These are phyloP conservation scores for Talaromyces sp. DNA, from an alignment of 2,329 filamentous ascomycete species.

Conservation along the genomic window DNA sequence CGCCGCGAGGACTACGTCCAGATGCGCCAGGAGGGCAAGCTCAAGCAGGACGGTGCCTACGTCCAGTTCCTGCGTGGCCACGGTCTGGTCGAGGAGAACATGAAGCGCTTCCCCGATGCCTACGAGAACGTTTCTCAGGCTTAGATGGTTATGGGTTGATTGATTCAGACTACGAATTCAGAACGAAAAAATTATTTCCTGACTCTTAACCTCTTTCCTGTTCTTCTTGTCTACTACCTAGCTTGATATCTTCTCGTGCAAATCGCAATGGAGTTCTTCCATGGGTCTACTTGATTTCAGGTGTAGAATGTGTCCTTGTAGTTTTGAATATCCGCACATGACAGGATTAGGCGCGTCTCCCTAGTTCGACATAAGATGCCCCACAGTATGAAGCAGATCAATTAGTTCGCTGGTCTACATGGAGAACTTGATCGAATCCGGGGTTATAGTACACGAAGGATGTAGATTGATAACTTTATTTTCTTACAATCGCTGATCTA, in stretches of 20 bases:
- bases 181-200: conserved; percentile 27
- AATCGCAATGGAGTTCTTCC: conserved; percentile 29
- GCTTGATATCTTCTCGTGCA: conserved; percentile 27
- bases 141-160: conserved; percentile 40
- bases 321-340: too few relatives aligned
- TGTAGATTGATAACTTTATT: too few relatives aligned
- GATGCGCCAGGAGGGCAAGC: conserved; percentile 88
- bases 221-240: conserved; percentile 17
- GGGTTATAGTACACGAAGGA: too few relatives aligned
- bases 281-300: conserved; percentile 15
- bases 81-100: conserved; percentile 82
- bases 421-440: too few relatives aligned
- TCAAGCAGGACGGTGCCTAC: conserved; percentile 98
- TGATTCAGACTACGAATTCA: conserved; percentile 31
- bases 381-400: too few relatives aligned
- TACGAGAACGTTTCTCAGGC: conserved; percentile 56
- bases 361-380: too few relatives aligned
- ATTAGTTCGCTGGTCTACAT: too few relatives aligned
- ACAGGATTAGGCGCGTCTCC: too few relatives aligned
- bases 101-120: conserved; percentile 92
- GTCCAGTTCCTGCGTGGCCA: conserved; percentile 98
- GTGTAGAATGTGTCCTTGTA: too few relatives aligned
- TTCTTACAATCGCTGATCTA: too few relatives aligned
- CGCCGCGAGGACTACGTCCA: conserved; percentile 96
- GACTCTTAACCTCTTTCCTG: conserved; percentile 25